phyloP scores from a whole-genome alignment of 805 yeast species.

The Metschnikowia orientalis region DNA sequence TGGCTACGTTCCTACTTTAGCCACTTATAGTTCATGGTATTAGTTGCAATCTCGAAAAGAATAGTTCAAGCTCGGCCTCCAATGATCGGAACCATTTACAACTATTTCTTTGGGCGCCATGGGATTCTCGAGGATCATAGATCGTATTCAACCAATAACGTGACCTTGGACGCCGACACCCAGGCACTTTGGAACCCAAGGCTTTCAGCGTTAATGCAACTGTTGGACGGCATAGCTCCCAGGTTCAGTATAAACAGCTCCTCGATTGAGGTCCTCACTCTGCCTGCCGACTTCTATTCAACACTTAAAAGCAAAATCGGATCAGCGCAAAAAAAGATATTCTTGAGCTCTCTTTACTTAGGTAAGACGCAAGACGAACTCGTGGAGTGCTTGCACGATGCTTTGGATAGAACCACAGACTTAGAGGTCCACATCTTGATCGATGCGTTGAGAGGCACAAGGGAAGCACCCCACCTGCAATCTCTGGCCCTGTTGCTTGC shows the following conservation, averaged over 20 bases:
- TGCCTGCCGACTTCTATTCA: conserved; percentile 71
- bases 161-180: conserved; percentile 16
- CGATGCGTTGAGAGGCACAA: conserved; percentile 88
- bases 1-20: not conserved
- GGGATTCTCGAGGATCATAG: conserved; percentile 10
- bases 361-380: conserved; percentile 82
- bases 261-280: conserved; percentile 56
- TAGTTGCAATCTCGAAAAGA: conserved; percentile 3
- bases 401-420: conserved; percentile 54
- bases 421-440: conserved; percentile 69
- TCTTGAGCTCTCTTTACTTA: conserved; percentile 79
- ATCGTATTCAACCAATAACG: conserved; percentile 26
- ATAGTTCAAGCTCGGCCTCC: conserved; percentile 11
- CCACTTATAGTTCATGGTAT: conserved; percentile 3
- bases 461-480: conserved; percentile 72
- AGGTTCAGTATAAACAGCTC: conserved; percentile 55
- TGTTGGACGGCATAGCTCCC: conserved; percentile 62
- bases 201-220: conserved; percentile 40
- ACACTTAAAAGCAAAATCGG: conserved; percentile 59
- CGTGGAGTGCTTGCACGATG: conserved; percentile 54
- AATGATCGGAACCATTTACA: conserved; percentile 19
- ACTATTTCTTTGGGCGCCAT: conserved; percentile 16
- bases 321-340: conserved; percentile 61
- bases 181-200: conserved; percentile 40
- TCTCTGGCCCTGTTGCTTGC: conserved; percentile 77